phyloP scores from a whole-genome alignment of 805 yeast genomes.

The Candida piceae region DNA sequence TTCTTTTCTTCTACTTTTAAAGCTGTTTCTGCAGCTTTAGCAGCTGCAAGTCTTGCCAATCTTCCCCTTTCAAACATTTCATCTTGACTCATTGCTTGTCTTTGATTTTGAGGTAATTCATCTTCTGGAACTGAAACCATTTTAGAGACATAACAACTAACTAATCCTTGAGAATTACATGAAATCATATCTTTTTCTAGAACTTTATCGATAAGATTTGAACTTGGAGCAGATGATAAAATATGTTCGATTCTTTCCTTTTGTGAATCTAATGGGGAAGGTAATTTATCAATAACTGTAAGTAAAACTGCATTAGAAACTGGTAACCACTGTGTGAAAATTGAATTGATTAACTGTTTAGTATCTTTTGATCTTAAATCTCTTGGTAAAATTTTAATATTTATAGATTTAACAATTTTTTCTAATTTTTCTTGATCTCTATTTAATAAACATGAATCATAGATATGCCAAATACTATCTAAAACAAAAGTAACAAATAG shows the following conservation, averaged over 20 bases:
- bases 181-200: conserved; percentile 52
- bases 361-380: conserved; percentile 78
- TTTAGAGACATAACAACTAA: conserved; percentile 80
- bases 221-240: conserved; percentile 52
- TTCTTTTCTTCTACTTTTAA: conserved; percentile 29
- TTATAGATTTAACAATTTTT: conserved; percentile 68
- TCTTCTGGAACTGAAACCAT: conserved; percentile 79
- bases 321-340: conserved; percentile 94
- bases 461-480: conserved; percentile 90
- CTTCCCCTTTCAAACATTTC: conserved; percentile 61
- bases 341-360: conserved; percentile 51
- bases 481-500: conserved; percentile 81
- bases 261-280: conserved; percentile 81
- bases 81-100: conserved; percentile 40
- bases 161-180: conserved; percentile 67
- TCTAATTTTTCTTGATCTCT: conserved; percentile 67
- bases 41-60: conserved; percentile 61
- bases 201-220: conserved; percentile 40
- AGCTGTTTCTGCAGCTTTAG: conserved; percentile 54
- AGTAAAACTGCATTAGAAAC: conserved; percentile 79
- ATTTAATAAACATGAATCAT: conserved; percentile 61
- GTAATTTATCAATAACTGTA: conserved; percentile 78
- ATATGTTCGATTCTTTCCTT: conserved; percentile 62
- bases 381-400: conserved; percentile 63
- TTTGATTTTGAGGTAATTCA: conserved; percentile 62